Base-by-base conservation (phyloP, 2,329 filamentous ascomycete species). In the Chaetomium sp. region DNA sequence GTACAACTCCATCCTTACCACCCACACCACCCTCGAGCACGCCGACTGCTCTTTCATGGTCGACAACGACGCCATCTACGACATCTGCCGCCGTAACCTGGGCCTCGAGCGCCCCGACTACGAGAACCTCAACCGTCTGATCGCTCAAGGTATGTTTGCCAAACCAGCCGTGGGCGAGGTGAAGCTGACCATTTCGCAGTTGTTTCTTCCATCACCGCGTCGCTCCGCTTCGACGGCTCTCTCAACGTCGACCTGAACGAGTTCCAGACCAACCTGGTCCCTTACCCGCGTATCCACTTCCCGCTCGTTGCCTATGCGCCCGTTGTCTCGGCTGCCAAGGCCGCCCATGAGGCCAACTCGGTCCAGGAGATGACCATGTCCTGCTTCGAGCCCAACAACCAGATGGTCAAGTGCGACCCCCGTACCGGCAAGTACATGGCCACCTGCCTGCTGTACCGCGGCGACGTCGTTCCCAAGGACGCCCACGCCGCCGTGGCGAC, bases 41-140 rank as follows among this genome's bases (percentile, higher is more conserved):
- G 97, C 93, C 69, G 95, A 99, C 87, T 98, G 95, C 87, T 96
- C 91, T 75, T 99, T 99, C 87, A 97, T 98, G 92, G 95, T 99
- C 73, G 95, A 99, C 85, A 99, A 99, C 82, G 95, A 99, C 86
- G 95, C 95, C 75, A 97, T 99, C 80, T 98, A 98, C 83, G 95
- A 98, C 79, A 98, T 99, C 79, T 99, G 95, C 90, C 91, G 93
- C 77, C 91, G 93, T 78, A 98, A 97, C 86, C 87, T 99, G 70
- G 93, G 92, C 72, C 93, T 99, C 72, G 93, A 97, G 87, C 92
- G 95, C 73, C 95, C 95, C 76, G 94, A 94, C 87, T 97, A 93
- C 80, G 93, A 97, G 87, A 97, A 99, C 86, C 85, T 99, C 73
- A 99, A 99, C 88, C 92, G 95, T 74, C 86, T 99, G 78, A 97